A percentile compares a stretch with the other conserved stretches of the same genome.
Conservation (phyloP, 139 green algal species). For the Haematococcus lacustris region DNA sequence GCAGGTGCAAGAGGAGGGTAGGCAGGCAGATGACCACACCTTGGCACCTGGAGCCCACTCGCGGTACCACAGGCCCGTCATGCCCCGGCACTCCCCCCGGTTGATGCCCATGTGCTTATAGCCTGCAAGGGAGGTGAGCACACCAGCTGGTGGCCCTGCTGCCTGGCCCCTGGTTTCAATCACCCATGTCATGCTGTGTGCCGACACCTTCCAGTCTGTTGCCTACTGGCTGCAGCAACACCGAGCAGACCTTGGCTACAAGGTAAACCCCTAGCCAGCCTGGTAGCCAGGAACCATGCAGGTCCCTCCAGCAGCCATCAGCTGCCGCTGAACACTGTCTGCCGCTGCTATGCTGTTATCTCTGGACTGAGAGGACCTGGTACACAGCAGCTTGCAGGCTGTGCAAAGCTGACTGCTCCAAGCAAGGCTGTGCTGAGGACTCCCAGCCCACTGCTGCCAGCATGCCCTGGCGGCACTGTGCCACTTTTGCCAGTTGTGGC, state of each 20-base stretch:
- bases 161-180: not conserved
- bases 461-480: too few species aligned
- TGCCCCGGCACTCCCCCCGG: conserved; percentile 70
- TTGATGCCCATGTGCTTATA: conserved; percentile 87
- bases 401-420: too few species aligned
- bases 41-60: conserved; percentile 84
- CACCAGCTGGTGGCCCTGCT: not conserved
- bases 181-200: not conserved
- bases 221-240: too few species aligned
- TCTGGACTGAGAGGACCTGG: not conserved
- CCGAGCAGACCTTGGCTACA: too few species aligned
- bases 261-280: too few species aligned
- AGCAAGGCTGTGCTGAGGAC: too few species aligned
- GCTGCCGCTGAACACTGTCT: too few species aligned
- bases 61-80: conserved; percentile 78
- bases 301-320: too few species aligned
- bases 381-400: not conserved
- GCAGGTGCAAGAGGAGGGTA: not conserved
- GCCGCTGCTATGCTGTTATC: not conserved
- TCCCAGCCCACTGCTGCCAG: too few species aligned
- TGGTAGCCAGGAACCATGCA: too few species aligned
- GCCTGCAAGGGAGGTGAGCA: conserved; percentile 31
- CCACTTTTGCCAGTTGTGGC: too few species aligned
- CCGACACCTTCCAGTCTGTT: too few species aligned
- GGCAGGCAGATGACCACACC: conserved; percentile 10